A percentile compares a stretch with the other conserved stretches of the same genome.
Evolutionary conservation across 768 basidiomycete genomes (phyloP).

Genomic region (Ramaria sp.): DNA sequence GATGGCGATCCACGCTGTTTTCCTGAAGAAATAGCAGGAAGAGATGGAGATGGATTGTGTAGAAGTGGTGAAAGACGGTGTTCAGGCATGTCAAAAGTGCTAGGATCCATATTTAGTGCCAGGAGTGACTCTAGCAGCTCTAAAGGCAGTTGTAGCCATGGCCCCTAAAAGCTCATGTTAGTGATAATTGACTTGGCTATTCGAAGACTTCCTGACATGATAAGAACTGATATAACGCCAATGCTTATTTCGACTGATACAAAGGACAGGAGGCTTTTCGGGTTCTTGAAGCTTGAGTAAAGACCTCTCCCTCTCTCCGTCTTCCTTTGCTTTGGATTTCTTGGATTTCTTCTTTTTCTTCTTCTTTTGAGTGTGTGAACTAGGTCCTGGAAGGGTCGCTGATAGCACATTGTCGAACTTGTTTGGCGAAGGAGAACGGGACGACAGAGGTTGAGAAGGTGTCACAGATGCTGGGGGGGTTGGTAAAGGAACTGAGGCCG

Average conservation of each 20-base stretch:
- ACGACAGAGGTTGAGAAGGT: background rate
- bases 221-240: constrained; percentile 91
- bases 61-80: constrained; percentile 32
- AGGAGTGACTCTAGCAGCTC: constrained; percentile 79
- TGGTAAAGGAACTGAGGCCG: background rate
- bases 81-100: constrained; percentile 36
- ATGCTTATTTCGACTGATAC: constrained; percentile 89
- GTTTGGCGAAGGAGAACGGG: background rate
- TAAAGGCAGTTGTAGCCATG: constrained; percentile 82
- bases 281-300: constrained; percentile 23
- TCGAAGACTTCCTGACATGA: constrained; percentile 45
- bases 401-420: background rate
- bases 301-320: constrained; percentile 16
- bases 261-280: constrained; percentile 52
- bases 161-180: constrained; percentile 43
- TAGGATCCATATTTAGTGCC: constrained; percentile 65
- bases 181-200: background rate
- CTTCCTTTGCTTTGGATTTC: constrained; percentile 40
- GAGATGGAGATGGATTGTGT: constrained; percentile 21
- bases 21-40: constrained; percentile 11
- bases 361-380: constrained; percentile 22
- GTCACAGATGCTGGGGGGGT: background rate
- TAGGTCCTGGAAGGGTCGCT: background rate
- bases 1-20: constrained; percentile 32
- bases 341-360: constrained; percentile 43